phyloP scores from a whole-genome alignment of 352 stramenopile species.

The Phytophthora palmivora region DNA sequence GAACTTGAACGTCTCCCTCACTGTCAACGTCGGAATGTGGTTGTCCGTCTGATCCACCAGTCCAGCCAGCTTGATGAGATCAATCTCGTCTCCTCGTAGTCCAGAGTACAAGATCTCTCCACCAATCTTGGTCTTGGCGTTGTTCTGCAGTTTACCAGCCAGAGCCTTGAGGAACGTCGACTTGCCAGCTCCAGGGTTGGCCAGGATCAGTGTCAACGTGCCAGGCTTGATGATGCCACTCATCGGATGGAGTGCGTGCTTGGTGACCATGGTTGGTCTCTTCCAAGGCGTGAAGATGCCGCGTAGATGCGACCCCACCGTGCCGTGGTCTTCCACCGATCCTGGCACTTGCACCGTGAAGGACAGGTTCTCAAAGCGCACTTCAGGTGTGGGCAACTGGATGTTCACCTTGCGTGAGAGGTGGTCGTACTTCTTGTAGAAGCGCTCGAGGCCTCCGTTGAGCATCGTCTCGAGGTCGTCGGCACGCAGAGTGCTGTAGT shows the following conservation, averaged over 20 bases:
- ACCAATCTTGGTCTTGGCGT: constrained; percentile 49
- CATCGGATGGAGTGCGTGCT: constrained; percentile 71
- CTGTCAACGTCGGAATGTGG: constrained; percentile 36
- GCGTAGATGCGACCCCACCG: constrained; percentile 61
- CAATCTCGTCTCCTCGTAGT: constrained; percentile 56
- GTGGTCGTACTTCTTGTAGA: constrained; percentile 88
- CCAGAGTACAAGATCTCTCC: constrained; percentile 76
- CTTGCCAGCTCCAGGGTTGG: constrained; percentile 77
- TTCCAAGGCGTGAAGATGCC: constrained; percentile 63
- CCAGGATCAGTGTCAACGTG: constrained; percentile 67
- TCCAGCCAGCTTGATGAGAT: constrained; percentile 69
- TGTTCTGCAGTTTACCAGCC: constrained; percentile 63
- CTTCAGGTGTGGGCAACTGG: constrained; percentile 45
- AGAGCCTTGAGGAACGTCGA: constrained; percentile 83
- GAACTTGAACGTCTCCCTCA: constrained; percentile 42
- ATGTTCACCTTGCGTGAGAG: constrained; percentile 72
- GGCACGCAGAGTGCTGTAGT: constrained; percentile 55
- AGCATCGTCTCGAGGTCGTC: constrained; percentile 75
- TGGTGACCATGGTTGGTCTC: constrained; percentile 46
- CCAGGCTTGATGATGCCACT: constrained; percentile 87
- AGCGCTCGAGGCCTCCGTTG: constrained; percentile 69
- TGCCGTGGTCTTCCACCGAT: constrained; percentile 47
- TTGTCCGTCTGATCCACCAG: constrained; percentile 58
- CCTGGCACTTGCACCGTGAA: constrained; percentile 68
- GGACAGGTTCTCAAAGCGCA: constrained; percentile 81